Percentiles rank a stretch among this genome's conserved stretches.
These are phyloP conservation scores for Phyllostachys edulis DNA, from an alignment of 176 grass and related monocot genomes.

Conservation along the genomic window DNA sequence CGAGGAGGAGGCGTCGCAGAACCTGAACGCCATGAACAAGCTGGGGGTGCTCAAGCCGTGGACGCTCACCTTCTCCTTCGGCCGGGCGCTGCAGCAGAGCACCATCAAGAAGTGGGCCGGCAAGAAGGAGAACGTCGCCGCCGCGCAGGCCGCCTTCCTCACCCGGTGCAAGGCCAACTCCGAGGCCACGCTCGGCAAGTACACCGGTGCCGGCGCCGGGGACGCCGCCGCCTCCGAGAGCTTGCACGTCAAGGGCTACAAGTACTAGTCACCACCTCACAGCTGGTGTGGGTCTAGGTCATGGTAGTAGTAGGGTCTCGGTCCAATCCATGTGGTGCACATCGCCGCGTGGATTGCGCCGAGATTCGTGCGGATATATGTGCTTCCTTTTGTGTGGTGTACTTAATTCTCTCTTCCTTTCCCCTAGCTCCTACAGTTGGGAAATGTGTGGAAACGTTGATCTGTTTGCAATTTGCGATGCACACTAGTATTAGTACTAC, in stretches of 20 bases:
- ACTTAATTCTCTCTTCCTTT: neutral
- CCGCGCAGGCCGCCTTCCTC: slow-evolving; percentile 73
- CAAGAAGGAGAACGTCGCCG: slow-evolving; percentile 74
- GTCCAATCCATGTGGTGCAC: neutral
- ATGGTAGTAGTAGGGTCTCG: neutral
- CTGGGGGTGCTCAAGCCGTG: slow-evolving; percentile 82
- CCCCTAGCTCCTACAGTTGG: neutral
- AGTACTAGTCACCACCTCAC: slow-evolving; percentile 40
- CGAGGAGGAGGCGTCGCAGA: slow-evolving; percentile 81
- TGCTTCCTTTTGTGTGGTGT: neutral
- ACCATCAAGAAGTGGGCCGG: slow-evolving; percentile 95
- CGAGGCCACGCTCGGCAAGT: slow-evolving; percentile 75
- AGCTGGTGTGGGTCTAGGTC: neutral
- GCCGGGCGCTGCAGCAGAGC: slow-evolving; percentile 89
- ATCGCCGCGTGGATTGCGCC: neutral
- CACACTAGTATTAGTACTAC: slow-evolving; percentile 18
- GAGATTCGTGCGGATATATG: slow-evolving; percentile 33
- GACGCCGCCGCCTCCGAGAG: slow-evolving; percentile 85
- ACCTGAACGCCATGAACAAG: slow-evolving; percentile 92
- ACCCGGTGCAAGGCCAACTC: slow-evolving; percentile 86
- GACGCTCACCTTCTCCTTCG: slow-evolving; percentile 91
- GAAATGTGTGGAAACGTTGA: slow-evolving; percentile 13
- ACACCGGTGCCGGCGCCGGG: slow-evolving; percentile 39
- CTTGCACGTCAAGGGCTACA: slow-evolving; percentile 84
- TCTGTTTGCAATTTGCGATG: slow-evolving; percentile 15